Evolutionary conservation across 208 protist species (phyloP).

Genomic region (Trypanosoma caninum): DNA sequence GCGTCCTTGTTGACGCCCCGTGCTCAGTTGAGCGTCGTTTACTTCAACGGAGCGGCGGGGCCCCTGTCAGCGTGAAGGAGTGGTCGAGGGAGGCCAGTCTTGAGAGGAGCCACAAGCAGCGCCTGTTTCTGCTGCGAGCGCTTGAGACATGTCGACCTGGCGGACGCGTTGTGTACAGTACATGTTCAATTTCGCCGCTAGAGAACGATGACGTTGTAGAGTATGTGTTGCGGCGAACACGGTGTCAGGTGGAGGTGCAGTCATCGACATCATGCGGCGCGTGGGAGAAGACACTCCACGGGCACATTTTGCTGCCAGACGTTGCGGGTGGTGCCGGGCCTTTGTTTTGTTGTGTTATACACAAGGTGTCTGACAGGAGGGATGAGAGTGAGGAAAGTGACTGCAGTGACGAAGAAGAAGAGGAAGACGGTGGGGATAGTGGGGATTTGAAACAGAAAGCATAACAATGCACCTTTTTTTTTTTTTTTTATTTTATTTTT

Average conservation of each 20-base stretch:
- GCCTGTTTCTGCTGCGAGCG: constrained; percentile 59
- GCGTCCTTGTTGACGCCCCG: constrained; percentile 90
- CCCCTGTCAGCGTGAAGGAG: constrained; percentile 37
- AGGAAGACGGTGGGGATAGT: constrained; percentile 10
- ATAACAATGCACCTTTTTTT: neutral
- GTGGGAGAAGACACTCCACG: constrained; percentile 60
- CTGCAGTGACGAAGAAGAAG: constrained; percentile 19
- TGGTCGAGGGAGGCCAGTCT: constrained; percentile 39
- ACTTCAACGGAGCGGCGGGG: constrained; percentile 55
- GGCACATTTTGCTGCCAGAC: constrained; percentile 76
- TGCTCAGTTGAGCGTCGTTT: constrained; percentile 92
- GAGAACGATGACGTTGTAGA: constrained; percentile 89
- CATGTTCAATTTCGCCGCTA: constrained; percentile 81
- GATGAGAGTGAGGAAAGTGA: constrained; percentile 19
- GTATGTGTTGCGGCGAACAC: constrained; percentile 51
- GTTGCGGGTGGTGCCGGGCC: constrained; percentile 53
- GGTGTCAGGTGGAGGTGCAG: constrained; percentile 53
- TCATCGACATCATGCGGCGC: constrained; percentile 20
- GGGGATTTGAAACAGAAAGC: constrained; percentile 10
- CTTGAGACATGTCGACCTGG: constrained; percentile 72
- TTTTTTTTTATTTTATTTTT: neutral
- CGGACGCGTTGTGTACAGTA: constrained; percentile 90
- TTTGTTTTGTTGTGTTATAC: constrained; percentile 66
- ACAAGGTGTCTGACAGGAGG: constrained; percentile 43
- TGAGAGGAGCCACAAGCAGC: constrained; percentile 51